phyloP scores from a whole-genome alignment of 345 rosid species.

The Sisymbrium irio region DNA sequence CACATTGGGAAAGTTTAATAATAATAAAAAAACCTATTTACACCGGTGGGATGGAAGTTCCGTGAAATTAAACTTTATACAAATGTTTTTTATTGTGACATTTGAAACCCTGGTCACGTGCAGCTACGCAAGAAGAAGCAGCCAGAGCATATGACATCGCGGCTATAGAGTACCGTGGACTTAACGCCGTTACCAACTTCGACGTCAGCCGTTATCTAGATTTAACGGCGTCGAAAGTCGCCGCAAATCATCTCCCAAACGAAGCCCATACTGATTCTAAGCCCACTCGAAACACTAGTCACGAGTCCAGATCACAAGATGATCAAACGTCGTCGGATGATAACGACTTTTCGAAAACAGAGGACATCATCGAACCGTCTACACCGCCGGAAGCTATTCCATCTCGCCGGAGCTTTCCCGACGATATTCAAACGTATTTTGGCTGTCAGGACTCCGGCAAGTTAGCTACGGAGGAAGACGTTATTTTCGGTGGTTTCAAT shows the following conservation, averaged over 20 bases:
- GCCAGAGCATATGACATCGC: conserved; percentile 93
- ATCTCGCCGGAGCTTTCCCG: conserved; percentile 65
- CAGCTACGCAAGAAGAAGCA: conserved; percentile 98
- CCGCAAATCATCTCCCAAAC: background rate
- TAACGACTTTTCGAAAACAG: conserved; percentile 42
- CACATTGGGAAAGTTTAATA: background rate
- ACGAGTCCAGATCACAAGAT: background rate
- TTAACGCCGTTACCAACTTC: conserved; percentile 92
- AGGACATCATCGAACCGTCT: conserved; percentile 57
- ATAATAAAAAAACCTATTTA: background rate
- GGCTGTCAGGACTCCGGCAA: conserved; percentile 54
- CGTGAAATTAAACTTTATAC: background rate
- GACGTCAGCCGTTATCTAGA: conserved; percentile 69
- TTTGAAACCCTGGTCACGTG: background rate
- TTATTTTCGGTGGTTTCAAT: conserved; percentile 56
- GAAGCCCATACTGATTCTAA: background rate
- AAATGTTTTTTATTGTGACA: background rate
- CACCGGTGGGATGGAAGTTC: background rate
- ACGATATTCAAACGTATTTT: conserved; percentile 72
- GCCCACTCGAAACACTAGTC: background rate
- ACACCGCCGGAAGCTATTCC: conserved; percentile 34
- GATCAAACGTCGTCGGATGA: conserved; percentile 21
- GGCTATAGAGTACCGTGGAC: conserved; percentile 88
- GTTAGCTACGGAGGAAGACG: conserved; percentile 48
- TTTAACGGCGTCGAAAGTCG: conserved; percentile 10